A percentile compares a stretch with the other conserved stretches of the same genome.
Evolutionary conservation across 768 basidiomycete genomes (phyloP).

Genomic region (Tricholoma bakamatsutake): DNA sequence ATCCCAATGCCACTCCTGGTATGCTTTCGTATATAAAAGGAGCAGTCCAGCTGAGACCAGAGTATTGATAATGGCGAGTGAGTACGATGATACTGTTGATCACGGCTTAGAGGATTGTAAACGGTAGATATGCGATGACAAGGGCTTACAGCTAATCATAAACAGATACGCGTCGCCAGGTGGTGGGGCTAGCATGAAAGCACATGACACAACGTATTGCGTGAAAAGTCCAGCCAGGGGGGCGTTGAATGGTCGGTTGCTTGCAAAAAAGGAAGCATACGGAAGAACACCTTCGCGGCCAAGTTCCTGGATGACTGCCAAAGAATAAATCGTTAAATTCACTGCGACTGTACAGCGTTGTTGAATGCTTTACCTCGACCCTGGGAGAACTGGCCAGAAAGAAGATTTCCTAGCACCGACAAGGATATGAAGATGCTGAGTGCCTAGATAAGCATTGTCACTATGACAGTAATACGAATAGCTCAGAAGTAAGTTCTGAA

Average conservation of each 20-base stretch:
- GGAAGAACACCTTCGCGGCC: constrained; percentile 70
- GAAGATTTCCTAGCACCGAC: constrained; percentile 58
- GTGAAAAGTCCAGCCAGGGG: constrained; percentile 58
- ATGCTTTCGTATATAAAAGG: constrained; percentile 46
- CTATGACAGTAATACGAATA: neutral
- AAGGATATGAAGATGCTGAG: constrained; percentile 59
- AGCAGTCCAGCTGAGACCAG: constrained; percentile 57
- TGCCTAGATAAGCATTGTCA: constrained; percentile 27
- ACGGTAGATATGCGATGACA: neutral
- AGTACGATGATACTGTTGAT: constrained; percentile 50
- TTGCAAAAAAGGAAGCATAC: constrained; percentile 59
- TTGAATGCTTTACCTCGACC: constrained; percentile 47
- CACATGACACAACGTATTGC: constrained; percentile 55
- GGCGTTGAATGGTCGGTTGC: constrained; percentile 64
- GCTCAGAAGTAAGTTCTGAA: neutral
- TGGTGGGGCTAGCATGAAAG: constrained; percentile 50
- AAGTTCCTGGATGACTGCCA: constrained; percentile 63
- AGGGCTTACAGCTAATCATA: constrained; percentile 51
- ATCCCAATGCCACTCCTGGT: constrained; percentile 45
- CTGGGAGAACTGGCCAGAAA: constrained; percentile 60
- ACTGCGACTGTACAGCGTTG: neutral
- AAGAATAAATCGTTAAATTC: neutral
- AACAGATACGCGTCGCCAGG: constrained; percentile 75
- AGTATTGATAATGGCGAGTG: constrained; percentile 50
- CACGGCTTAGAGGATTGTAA: neutral